Evolutionary conservation across 176 grass and related monocot species (phyloP).

Genomic region (Oryza officinalis): DNA sequence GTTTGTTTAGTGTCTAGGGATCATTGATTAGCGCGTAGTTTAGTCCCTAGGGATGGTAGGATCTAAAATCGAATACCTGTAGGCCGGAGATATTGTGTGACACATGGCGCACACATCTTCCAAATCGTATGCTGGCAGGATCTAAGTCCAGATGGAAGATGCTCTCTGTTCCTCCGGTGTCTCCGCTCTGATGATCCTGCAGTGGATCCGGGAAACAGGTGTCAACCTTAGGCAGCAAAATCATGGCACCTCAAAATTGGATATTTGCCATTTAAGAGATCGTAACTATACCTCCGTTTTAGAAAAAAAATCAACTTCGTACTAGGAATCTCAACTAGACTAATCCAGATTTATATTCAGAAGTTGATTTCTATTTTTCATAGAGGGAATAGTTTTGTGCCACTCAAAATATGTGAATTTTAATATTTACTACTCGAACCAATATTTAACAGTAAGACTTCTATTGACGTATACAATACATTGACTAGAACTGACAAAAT

Average conservation of each 20-base stretch:
- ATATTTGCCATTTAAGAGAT: no score
- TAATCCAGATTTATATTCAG: no score
- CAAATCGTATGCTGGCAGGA: not conserved
- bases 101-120: constrained; percentile 24
- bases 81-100: not conserved
- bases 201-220: not conserved
- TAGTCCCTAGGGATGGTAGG: constrained; percentile 2
- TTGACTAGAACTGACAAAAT: no score
- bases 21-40: not conserved
- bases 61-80: not conserved
- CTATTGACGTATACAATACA: no score
- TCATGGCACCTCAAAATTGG: not conserved
- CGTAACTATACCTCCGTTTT: no score
- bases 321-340: no score
- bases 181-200: constrained; percentile 9
- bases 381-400: no score
- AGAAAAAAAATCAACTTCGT: no score
- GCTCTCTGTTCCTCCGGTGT: constrained; percentile 16
- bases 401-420: no score
- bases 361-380: no score
- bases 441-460: no score
- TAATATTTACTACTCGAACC: no score
- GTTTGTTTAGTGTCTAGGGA: constrained; percentile 16
- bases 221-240: not conserved
- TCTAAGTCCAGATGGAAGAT: constrained; percentile 33